Base-by-base conservation (phyloP, 805 yeast species). In the Myxozyma neglecta region DNA sequence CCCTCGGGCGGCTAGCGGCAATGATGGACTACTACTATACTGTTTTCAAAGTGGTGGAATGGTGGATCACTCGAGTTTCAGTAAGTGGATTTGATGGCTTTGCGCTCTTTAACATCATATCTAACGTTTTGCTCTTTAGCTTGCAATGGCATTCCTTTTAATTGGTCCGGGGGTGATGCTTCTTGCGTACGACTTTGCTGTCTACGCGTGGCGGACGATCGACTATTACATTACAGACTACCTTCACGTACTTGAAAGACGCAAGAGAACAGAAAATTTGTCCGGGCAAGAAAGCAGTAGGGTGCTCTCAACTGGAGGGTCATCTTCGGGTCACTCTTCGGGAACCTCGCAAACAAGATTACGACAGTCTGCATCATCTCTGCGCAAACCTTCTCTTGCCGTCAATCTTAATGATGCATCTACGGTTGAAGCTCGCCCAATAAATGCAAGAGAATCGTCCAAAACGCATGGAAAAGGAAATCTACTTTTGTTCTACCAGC, bases 131-230 rank as follows among this genome's bases (percentile, higher is more conserved):
- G 39, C 13, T 16, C 1, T 9, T 10, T 34, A 59, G 63, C 56
- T 61, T 34, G 49, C 60, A 14, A 18, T 61, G 34, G 65, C 65
- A 16, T n/a, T 54, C 10, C 18, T 57, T 20, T 39, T 53, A 24
- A 14, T 57, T 39, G 56, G 59, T 11, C 65, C 65, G 35, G 35
- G 51, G 18, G 47, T 57, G 6, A 37, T 53, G 42, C 56, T 61
- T 29, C 44, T 61, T 29, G 47, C 56, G 35, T 61, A 61, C 36
- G 65, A 61, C 39, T 8, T 61, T 18, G 50, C 50, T 9, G 43
- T 61, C 35, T 61, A 61, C 56, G 44, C 42, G 10, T 61, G 57
- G 56, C 61, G 65, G 14, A 20, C 52, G 6, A 29, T 54, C 9
- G 52, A 54, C 18, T 39, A 36, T 36, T 45, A 45, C 45, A 13